Evolutionary conservation across 495 filamentous ascomycete genomes (phyloP), one percentile per base, ranked within the genome.

Genomic region (Aspergillus nanangensis): DNA sequence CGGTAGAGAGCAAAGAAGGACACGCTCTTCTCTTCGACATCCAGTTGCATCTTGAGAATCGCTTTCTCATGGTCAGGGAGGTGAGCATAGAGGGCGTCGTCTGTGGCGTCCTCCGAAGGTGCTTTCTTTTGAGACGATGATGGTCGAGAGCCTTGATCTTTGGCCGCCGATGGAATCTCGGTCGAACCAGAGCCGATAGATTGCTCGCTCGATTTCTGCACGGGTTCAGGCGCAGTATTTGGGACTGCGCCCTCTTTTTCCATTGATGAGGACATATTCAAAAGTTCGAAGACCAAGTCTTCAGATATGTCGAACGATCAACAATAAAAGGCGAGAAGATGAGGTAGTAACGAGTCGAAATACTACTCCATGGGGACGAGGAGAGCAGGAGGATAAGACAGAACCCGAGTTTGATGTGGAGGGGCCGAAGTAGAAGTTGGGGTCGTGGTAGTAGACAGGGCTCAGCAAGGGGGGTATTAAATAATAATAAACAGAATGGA

Each of bases 1-100:
- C 89, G 82, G 58, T 83, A 95, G 19, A 95, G 71, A 0, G 73
- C 82, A 44, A 75, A 71, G 53, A 82, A 80, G 5, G 77, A 82
- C 18, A 87, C 71, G 50, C 81, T 81, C 34, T 83, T 75, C 4
- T 74, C 69, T 13, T 81, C 83, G 0, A 83, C 80, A 33, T 86
- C 73, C 40, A 96, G 68, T 63, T 96, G 88, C 51, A 70, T 70
- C 61, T 78, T 77, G 33, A 94, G 56, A 37, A 93, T 79, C 38
- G 78, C 70, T 42, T 73, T 74, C 57, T 95, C 87, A 54, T 81
- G 62, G 17, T 59, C 52, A 14, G 52, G 64, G 9, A 74, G 56
- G 43, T 72, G 69, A 14, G 62, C 62, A 40, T 59, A 65, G 45
- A 65, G 45, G 17, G 59, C 64, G 45, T n/a, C n/a, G n/a, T 72